Evolutionary conservation across 2,329 filamentous ascomycete genomes (phyloP).

Genomic region (Exophiala xenobiotica): DNA sequence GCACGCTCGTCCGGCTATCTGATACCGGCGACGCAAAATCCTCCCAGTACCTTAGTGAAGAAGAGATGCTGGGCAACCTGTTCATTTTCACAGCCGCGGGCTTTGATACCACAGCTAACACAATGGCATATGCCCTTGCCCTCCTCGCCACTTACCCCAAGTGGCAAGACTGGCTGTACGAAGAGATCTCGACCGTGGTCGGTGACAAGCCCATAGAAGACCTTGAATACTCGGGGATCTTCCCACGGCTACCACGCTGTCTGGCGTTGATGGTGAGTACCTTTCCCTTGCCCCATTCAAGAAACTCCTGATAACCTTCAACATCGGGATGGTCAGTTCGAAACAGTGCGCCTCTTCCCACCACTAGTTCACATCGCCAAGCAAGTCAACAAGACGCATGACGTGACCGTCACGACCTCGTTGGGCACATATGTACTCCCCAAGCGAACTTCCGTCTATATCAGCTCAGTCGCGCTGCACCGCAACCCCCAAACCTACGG

Average conservation of each 20-base stretch:
- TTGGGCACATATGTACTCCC: conserved; percentile 35
- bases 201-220: conserved; percentile 28
- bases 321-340: conserved; percentile 45
- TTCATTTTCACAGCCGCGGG: conserved; percentile 29
- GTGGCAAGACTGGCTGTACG: conserved; percentile 54
- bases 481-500: conserved; percentile 32
- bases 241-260: conserved; percentile 45
- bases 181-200: conserved; percentile 47
- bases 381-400: conserved; percentile 31
- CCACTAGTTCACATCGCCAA: conserved; percentile 42
- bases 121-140: conserved; percentile 50
- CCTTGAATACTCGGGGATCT: conserved; percentile 45
- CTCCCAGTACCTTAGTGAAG: conserved; percentile 16
- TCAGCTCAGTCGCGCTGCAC: conserved; percentile 38
- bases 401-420: conserved; percentile 34
- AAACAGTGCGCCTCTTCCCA: conserved; percentile 46
- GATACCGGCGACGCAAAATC: conserved; percentile 10
- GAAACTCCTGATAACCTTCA: neutral
- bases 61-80: conserved; percentile 28
- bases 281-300: neutral
- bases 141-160: conserved; percentile 48
- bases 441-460: conserved; percentile 37
- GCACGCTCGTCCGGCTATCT: conserved; percentile 18
- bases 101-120: conserved; percentile 51
- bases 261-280: conserved; percentile 50